Evolutionary conservation across 1,139 yeast species (phyloP).

Genomic region (Scheffersomyces lignicola): DNA sequence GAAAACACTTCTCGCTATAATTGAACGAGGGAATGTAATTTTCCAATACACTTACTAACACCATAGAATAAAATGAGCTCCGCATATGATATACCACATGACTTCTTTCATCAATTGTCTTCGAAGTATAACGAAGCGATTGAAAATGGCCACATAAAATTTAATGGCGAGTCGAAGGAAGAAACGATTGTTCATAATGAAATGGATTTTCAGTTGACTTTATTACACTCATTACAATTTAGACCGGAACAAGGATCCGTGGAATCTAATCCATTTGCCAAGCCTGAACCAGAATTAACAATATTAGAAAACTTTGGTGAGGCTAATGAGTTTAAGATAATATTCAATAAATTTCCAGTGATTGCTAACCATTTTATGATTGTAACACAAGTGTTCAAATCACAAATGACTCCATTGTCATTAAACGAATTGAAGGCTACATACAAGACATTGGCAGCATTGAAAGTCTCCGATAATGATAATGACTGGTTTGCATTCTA

Average conservation of each 20-base stretch:
- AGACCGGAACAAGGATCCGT: slow-evolving; percentile 54
- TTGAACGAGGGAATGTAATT: no score
- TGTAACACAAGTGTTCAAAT: slow-evolving; percentile 69
- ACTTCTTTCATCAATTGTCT: slow-evolving; percentile 23
- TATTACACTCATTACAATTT: slow-evolving; percentile 44
- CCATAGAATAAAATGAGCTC: slow-evolving; percentile 8
- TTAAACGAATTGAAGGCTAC: slow-evolving; percentile 66
- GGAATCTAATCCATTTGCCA: slow-evolving; percentile 68
- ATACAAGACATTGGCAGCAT: slow-evolving; percentile 45
- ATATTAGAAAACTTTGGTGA: slow-evolving; percentile 53
- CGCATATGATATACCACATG: slow-evolving; percentile 20
- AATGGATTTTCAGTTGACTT: slow-evolving; percentile 30
- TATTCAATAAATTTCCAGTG: slow-evolving; percentile 85
- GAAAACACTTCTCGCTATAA: no score
- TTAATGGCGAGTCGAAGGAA: slow-evolving; percentile 31
- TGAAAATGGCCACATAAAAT: slow-evolving; percentile 22
- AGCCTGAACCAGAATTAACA: slow-evolving; percentile 76
- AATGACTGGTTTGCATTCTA: slow-evolving; percentile 68
- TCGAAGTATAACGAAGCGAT: slow-evolving; percentile 31
- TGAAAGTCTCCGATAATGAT: slow-evolving; percentile 20
- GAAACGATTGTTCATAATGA: slow-evolving; percentile 23
- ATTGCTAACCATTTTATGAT: slow-evolving; percentile 75
- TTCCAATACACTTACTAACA: not conserved
- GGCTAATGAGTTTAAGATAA: slow-evolving; percentile 54
- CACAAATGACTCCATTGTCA: slow-evolving; percentile 71